Evolutionary conservation across 2,329 filamentous ascomycete species (phyloP), one percentile per base, ranked within the genome.

Genomic region (Lizonia empirigonia): DNA sequence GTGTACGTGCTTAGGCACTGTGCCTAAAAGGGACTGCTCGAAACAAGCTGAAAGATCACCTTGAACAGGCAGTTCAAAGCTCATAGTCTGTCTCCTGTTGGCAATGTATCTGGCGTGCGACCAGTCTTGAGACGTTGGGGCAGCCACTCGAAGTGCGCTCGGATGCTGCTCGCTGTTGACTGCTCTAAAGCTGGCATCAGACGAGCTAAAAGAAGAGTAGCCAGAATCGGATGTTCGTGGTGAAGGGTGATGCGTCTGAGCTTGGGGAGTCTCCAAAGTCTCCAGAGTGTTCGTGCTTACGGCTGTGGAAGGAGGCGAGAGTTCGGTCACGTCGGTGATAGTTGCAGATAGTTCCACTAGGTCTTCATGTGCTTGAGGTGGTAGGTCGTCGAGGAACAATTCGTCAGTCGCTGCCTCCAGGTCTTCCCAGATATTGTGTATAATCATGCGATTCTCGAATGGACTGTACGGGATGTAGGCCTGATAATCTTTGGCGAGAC

Each of bases 191-290:
- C 42, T 44, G 27, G 32, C 27, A 36, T 22, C 33, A 19, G 38
- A 47, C n/a, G 49, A 52, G 12, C 37, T 24, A 5, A 65, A 64
- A 40, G 73, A 74, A 3, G 71, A 75, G 50, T 76, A 76, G 1
- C 73, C 73, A 8, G 73, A 76, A 45, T 76, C 73, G 1, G 65
- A 58, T 32, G 72, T 72, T 30, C 46, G 58, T 23, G 69, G 64
- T 22, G 55, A 51, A 13, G 68, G 69, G 27, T 63, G 57, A 27
- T 23, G 44, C 16, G 37, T 20, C 33, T 37, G 50, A 7, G 27
- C 44, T 18, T 48, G 55, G 13, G 50, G 29, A 15, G 48, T 58
- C 7, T 56, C 38, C n/a, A 47, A 22, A 8, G 48, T 58, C 7
- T 56, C 38, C n/a, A 47, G 19, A 8, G 20, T 30, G 12, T 39